Evolutionary conservation across 2,329 filamentous ascomycete genomes (phyloP).

Genomic region (Ophiostoma sp.): DNA sequence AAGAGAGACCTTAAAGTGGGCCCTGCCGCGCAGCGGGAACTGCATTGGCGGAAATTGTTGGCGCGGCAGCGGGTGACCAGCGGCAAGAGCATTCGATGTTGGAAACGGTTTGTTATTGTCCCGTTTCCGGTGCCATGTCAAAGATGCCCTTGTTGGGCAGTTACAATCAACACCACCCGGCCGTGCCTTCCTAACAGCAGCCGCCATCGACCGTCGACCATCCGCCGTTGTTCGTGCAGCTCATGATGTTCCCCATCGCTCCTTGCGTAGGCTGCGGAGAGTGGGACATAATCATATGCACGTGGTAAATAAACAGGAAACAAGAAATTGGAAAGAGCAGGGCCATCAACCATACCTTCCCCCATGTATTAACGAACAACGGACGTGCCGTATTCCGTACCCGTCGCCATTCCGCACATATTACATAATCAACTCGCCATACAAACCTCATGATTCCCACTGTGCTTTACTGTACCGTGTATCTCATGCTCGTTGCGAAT

Average conservation of each 20-base stretch:
- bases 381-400: too few relatives aligned
- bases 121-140: conserved; percentile 6
- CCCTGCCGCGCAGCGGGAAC: neutral
- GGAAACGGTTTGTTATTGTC: neutral
- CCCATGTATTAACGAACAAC: neutral
- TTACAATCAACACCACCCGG: neutral
- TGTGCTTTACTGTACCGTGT: too few relatives aligned
- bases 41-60: conserved; percentile 3
- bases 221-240: too few relatives aligned
- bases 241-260: too few relatives aligned
- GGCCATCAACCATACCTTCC: too few relatives aligned
- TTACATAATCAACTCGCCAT: neutral
- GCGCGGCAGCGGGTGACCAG: neutral
- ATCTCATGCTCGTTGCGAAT: neutral
- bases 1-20: neutral
- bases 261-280: too few relatives aligned
- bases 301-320: too few relatives aligned
- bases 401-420: neutral
- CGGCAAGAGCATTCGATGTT: neutral
- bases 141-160: neutral
- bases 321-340: too few relatives aligned
- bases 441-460: too few relatives aligned
- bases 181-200: neutral
- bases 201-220: too few relatives aligned
- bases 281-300: too few relatives aligned